Evolutionary conservation across 1,284 basidiomycete species (phyloP).

Genomic region (Naganishia liquefaciens): DNA sequence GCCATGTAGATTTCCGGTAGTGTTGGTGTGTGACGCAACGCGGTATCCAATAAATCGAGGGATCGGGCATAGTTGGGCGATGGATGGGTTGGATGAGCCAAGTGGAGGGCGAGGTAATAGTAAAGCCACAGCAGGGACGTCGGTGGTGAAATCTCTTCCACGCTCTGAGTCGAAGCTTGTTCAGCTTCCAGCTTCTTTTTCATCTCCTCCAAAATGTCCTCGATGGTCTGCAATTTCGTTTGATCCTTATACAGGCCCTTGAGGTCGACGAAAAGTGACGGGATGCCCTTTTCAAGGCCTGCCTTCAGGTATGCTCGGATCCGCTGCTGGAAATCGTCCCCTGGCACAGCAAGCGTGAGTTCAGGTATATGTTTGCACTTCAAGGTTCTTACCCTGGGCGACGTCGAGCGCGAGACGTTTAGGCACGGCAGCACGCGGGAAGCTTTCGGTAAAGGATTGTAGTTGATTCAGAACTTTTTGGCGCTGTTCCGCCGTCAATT

Average conservation of each 20-base stretch:
- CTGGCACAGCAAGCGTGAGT: constrained; percentile 44
- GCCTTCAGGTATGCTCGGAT: constrained; percentile 69
- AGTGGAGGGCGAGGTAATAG: constrained; percentile 91
- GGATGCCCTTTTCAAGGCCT: constrained; percentile 81
- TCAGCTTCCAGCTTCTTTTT: constrained; percentile 48
- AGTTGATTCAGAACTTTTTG: constrained; percentile 63
- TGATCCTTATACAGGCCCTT: constrained; percentile 76
- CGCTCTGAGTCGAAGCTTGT: constrained; percentile 5
- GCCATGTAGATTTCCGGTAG: constrained; percentile 87
- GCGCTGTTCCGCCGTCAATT: constrained; percentile 59
- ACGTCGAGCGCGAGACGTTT: constrained; percentile 70
- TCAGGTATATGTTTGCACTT: neutral
- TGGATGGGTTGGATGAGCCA: constrained; percentile 65
- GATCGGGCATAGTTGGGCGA: constrained; percentile 58
- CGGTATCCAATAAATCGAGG: constrained; percentile 65
- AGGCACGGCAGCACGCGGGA: constrained; percentile 72
- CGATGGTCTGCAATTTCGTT: constrained; percentile 67
- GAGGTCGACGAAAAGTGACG: constrained; percentile 90
- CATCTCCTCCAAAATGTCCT: constrained; percentile 66
- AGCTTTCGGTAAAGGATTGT: constrained; percentile 62
- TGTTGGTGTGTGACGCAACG: constrained; percentile 85
- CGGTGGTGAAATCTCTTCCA: constrained; percentile 62
- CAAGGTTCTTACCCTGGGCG: constrained; percentile 58
- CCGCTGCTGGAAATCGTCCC: constrained; percentile 67
- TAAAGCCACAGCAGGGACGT: constrained; percentile 91